A percentile compares a stretch with the other conserved stretches of the same genome.
These are phyloP conservation scores for Echinosophora koreensis DNA, from an alignment of 306 rosid species.

Conservation along the genomic window DNA sequence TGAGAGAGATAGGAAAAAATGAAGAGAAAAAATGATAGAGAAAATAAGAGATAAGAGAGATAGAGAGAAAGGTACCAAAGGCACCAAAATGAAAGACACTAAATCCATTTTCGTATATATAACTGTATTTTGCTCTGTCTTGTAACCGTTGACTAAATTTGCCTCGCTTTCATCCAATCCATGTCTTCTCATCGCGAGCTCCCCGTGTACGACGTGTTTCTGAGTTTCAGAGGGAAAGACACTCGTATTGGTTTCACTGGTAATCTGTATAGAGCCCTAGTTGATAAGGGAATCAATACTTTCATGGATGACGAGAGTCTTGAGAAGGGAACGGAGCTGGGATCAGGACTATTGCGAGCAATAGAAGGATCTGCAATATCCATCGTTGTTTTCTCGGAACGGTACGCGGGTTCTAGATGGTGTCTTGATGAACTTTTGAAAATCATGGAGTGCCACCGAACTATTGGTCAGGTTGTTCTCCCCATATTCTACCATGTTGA, in stretches of 20 bases:
- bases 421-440: slow-evolving; percentile 22
- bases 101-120: too few relatives aligned
- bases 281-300: too few relatives aligned
- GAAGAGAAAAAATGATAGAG: too few relatives aligned
- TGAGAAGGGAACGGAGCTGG: neutral
- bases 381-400: slow-evolving; percentile 1
- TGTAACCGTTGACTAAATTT: too few relatives aligned
- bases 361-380: slow-evolving; percentile 29
- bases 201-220: neutral
- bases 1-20: too few relatives aligned
- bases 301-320: neutral
- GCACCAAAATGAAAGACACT: too few relatives aligned
- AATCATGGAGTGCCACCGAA: slow-evolving; percentile 1
- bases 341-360: neutral
- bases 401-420: slow-evolving; percentile 30
- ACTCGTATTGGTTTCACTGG: neutral
- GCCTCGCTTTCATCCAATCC: neutral
- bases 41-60: too few relatives aligned
- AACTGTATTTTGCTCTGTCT: neutral
- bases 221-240: neutral
- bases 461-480: neutral
- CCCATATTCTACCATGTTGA: slow-evolving; percentile 10
- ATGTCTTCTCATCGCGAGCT: neutral
- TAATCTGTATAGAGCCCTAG: neutral
- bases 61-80: too few relatives aligned